Evolutionary conservation across 371 early-diverging fungal species (phyloP), one percentile per base, ranked within the genome.

Genomic region (Choanephora cucurbitarum): DNA sequence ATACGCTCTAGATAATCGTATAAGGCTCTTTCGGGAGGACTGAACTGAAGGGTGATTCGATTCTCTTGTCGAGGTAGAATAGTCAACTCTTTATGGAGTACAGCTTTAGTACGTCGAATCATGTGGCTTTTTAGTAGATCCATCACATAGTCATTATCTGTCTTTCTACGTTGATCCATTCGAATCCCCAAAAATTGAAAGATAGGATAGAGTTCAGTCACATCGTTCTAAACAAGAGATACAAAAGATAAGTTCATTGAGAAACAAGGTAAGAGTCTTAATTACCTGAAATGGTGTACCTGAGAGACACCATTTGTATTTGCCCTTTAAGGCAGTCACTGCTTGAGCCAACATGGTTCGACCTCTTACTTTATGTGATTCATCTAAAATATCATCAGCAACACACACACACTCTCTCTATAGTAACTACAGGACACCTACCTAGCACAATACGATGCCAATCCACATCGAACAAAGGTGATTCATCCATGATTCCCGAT

Each of bases 261-360:
- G n/a, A n/a, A n/a, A n/a, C n/a, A n/a, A n/a, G n/a, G n/a, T n/a
- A n/a, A n/a, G n/a, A n/a, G 3, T 7, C 10, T 17, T 37, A 22
- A 33, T 24, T 72, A 73, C 73, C 71, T 93, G 93, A 9, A 73
- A 55, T 7, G 85, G 83, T 15, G 87, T 93, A 49, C 96, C 97
- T 13, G 94, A 91, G 34, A 97, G 69, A 52, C 94, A 89, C 90
- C 94, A 93, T 48, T 91, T 78, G 45, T 84, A 72, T 37, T 55
- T 66, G 10, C 70, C 59, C 19, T 47, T 46, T 24, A 76, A 41
- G 28, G 61, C 49, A 19, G 57, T 51, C 7, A 72, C 67, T 17
- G 73, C 53, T 14, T 66, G 56, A 14, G 62, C 62, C 8, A 76
- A 28, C 42, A 60, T 52, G 1, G 76, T 57, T 32, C 59, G 56